These are phyloP conservation scores for Amesomyces nigricolor DNA, from an alignment of 2,329 filamentous ascomycete genomes.

Conservation along the genomic window DNA sequence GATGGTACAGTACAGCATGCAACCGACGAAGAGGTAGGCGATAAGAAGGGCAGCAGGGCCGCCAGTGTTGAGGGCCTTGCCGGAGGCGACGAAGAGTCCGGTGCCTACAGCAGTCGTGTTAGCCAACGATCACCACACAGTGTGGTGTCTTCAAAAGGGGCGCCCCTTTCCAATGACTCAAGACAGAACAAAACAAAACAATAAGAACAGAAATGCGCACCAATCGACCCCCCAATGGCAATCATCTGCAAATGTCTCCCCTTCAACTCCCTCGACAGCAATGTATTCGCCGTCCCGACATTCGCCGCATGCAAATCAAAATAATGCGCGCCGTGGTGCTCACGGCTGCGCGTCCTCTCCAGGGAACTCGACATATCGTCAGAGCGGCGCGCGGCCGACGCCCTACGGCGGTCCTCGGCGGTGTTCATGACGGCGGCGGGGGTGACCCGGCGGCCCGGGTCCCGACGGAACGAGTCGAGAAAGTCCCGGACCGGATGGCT, in stretches of 20 bases:
- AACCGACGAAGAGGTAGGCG: slow-evolving; percentile 71
- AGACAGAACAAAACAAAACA: neutral
- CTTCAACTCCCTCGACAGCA: slow-evolving; percentile 72
- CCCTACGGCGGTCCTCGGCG: slow-evolving; percentile 9
- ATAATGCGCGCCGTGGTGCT: slow-evolving; percentile 42
- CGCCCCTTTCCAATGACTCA: neutral
- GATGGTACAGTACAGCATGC: slow-evolving; percentile 88
- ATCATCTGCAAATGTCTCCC: slow-evolving; percentile 93
- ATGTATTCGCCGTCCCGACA: slow-evolving; percentile 69
- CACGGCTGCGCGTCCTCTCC: slow-evolving; percentile 10
- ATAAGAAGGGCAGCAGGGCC: slow-evolving; percentile 74
- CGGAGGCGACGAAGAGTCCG: slow-evolving; percentile 82
- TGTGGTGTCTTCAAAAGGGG: neutral
- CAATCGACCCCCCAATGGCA: slow-evolving; percentile 88
- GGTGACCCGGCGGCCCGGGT: slow-evolving; percentile 47
- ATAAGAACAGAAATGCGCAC: slow-evolving; percentile 35
- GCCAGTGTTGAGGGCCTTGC: slow-evolving; percentile 61
- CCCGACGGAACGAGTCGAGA: slow-evolving; percentile 59
- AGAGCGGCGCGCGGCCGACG: neutral
- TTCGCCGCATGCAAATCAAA: slow-evolving; percentile 55
- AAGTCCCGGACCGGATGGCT: slow-evolving; percentile 36
- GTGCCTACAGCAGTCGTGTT: slow-evolving; percentile 47
- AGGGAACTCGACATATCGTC: slow-evolving; percentile 15
- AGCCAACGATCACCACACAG: neutral
- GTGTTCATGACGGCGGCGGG: slow-evolving; percentile 28